Evolutionary conservation across 495 filamentous ascomycete species (phyloP).

Genomic region (Penicillium lividum): DNA sequence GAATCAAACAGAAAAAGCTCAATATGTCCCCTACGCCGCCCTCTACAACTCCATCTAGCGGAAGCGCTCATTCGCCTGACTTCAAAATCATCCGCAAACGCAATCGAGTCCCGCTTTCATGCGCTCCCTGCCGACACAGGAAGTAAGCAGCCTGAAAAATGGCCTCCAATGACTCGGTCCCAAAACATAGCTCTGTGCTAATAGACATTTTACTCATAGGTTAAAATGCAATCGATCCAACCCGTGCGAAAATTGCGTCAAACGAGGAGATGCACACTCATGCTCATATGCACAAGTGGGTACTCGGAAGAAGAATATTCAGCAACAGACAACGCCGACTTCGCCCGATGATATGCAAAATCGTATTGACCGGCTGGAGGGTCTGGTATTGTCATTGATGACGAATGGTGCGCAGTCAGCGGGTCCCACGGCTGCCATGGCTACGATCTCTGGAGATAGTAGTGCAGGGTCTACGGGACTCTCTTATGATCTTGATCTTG

Average conservation of each 20-base stretch:
- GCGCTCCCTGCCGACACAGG: slow-evolving; percentile 87
- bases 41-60: slow-evolving; percentile 79
- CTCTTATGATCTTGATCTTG: slow-evolving; percentile 55
- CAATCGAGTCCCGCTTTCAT: slow-evolving; percentile 92
- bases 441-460: slow-evolving; percentile 62
- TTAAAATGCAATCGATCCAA: slow-evolving; percentile 92
- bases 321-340: slow-evolving; percentile 56
- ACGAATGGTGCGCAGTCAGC: slow-evolving; percentile 75
- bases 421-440: slow-evolving; percentile 62
- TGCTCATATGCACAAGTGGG: slow-evolving; percentile 88
- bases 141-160: slow-evolving; percentile 65
- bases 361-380: slow-evolving; percentile 94
- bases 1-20: not conserved
- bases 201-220: slow-evolving; percentile 38
- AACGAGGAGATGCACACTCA: slow-evolving; percentile 77
- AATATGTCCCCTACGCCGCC: slow-evolving; percentile 84
- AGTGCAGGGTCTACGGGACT: slow-evolving; percentile 51
- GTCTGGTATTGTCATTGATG: slow-evolving; percentile 93
- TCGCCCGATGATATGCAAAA: slow-evolving; percentile 98
- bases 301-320: slow-evolving; percentile 71
- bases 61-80: slow-evolving; percentile 76
- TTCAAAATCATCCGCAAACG: slow-evolving; percentile 90
- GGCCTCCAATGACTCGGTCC: not conserved
- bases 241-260: slow-evolving; percentile 95
- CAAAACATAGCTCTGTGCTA: not conserved